Evolutionary conservation across 164 flowering plant genomes (phyloP), one percentile per base, ranked within the genome.

Genomic region (Platanus orientalis): DNA sequence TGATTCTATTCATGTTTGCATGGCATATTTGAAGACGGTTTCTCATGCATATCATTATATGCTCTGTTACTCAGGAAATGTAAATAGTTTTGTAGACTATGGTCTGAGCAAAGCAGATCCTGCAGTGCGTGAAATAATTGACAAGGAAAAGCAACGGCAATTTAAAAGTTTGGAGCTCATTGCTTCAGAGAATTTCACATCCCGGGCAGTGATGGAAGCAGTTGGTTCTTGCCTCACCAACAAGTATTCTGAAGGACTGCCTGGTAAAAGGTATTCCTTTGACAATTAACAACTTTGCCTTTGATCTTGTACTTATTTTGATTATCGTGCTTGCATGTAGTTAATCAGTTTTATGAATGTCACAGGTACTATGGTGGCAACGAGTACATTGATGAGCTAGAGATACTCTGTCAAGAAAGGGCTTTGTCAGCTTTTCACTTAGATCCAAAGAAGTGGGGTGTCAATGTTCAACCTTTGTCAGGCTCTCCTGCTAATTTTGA

Each of bases 321-420:
- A 16, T 20, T n/a, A 1, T 14, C 4, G 27, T 60, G 16, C 12
- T 44, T 30, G 0, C 19, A 42, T 65, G 40, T 50, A 34, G 27
- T 23, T 60, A n/a, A 47, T 50, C 28, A 48, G 60, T 55, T 11
- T 53, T 54, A 1, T 62, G 50, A 14, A 20, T 63, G 26, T 90
- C 62, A n/a, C n/a, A n/a, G n/a, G n/a, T n/a, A n/a, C n/a, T 94
- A 94, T 77, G n/a, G 97, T 97, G 98, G 98, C 60, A 90, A 94
- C 77, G 98, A 90, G 71, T 65, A 77, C 79, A 94, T 94, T 66
- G 97, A 94, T 76, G 88, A 87, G 76, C 83, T 94, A 26, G 98
- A 94, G 75, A 81, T 60, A 13, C 89, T 90, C 1, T 94, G 98
- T 61, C 97, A 90, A 75, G 57, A 83, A 61, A 78, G 98, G 73